Conservation (phyloP, 2,329 filamentous ascomycete species). For the Lachnellula suecica region DNA sequence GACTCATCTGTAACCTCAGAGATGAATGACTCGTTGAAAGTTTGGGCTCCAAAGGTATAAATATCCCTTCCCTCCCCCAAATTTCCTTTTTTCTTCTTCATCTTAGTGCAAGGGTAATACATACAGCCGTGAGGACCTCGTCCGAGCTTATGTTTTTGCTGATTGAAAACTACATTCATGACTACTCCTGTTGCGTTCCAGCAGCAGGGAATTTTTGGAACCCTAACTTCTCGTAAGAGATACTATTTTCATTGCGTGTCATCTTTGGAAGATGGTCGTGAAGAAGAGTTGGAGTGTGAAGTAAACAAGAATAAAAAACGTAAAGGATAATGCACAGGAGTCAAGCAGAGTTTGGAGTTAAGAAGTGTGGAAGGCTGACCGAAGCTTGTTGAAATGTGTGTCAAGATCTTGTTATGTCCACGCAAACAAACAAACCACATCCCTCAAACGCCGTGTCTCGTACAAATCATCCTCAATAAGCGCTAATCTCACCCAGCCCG, state of each 20-base stretch:
- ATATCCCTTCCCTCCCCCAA: neutral
- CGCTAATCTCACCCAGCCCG: constrained; percentile 1
- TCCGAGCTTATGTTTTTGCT: constrained; percentile 82
- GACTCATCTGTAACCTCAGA: no score
- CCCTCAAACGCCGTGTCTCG: no score
- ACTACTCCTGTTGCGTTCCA: constrained; percentile 67
- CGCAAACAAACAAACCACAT: no score
- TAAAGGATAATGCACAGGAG: neutral
- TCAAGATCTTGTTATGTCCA: no score
- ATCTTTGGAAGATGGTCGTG: constrained; percentile 40
- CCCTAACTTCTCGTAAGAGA: constrained; percentile 33
- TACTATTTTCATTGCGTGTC: constrained; percentile 47
- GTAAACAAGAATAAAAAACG: no score
- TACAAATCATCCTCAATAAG: no score
- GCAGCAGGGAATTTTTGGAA: constrained; percentile 78
- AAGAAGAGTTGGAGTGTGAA: constrained; percentile 49
- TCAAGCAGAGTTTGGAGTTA: no score
- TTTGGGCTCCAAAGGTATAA: neutral
- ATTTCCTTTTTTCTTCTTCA: neutral
- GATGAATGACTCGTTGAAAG: no score
- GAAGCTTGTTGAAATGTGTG: no score
- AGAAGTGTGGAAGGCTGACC: no score
- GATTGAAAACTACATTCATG: constrained; percentile 51
- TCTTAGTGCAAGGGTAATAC: constrained; percentile 1
- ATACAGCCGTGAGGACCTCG: neutral